Evolutionary conservation across 2,329 filamentous ascomycete genomes (phyloP).

Genomic region (Claviceps arundinis): DNA sequence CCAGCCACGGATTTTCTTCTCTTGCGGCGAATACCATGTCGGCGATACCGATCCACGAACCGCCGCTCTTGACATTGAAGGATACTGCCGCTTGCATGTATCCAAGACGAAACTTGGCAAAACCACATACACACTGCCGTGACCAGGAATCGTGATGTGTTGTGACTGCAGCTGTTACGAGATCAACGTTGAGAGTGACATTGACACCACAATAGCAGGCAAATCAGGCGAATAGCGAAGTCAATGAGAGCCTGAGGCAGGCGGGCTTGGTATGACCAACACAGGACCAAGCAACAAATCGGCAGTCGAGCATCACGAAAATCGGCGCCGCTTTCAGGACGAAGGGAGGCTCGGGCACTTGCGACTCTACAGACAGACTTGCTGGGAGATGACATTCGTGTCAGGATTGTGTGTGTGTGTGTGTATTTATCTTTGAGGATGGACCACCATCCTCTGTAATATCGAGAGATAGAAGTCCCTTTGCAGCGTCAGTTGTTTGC

Average conservation of each 20-base stretch:
- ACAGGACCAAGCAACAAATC: slow-evolving; percentile 10
- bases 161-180: background rate
- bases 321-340: slow-evolving; percentile 7
- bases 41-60: slow-evolving; percentile 1
- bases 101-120: background rate
- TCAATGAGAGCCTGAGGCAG: slow-evolving; percentile 16
- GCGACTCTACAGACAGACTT: slow-evolving; percentile 8
- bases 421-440: slow-evolving; percentile 31
- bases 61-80: background rate
- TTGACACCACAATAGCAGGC: slow-evolving; percentile 19
- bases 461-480: slow-evolving; percentile 22
- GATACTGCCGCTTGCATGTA: background rate
- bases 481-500: background rate
- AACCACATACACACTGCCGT: background rate
- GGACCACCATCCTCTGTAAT: slow-evolving; percentile 28
- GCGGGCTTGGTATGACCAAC: slow-evolving; percentile 15
- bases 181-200: slow-evolving; percentile 14
- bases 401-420: slow-evolving; percentile 18
- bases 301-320: slow-evolving; percentile 16
- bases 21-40: background rate
- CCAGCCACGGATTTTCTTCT: background rate
- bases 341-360: slow-evolving; percentile 9
- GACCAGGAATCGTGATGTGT: background rate
- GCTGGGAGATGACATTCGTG: slow-evolving; percentile 13
- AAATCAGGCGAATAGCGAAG: slow-evolving; percentile 14